Percentiles rank a stretch among this genome's conserved stretches.
These are phyloP conservation scores for Septoria petroselini DNA, from an alignment of 2,329 filamentous ascomycete genomes.

Conservation along the genomic window DNA sequence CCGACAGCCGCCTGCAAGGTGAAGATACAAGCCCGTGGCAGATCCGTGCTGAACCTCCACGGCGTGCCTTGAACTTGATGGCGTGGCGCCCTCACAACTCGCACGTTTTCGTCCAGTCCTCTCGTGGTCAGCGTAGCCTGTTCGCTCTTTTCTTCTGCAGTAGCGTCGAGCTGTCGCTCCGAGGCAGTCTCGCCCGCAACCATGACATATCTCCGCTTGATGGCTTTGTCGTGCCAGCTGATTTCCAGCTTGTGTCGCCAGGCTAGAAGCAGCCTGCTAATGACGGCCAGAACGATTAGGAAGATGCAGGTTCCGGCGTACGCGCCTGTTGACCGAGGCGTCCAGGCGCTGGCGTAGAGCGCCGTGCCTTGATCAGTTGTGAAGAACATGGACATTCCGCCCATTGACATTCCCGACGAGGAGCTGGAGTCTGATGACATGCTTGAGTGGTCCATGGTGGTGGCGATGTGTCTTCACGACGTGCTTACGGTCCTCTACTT, in stretches of 20 bases:
- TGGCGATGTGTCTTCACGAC: not conserved
- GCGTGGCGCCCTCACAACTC: constrained; percentile 55
- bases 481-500: not conserved
- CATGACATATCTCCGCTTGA: constrained; percentile 72
- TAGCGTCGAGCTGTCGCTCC: constrained; percentile 42
- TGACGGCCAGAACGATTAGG: constrained; percentile 69
- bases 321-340: constrained; percentile 63
- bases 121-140: constrained; percentile 67
- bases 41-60: constrained; percentile 78
- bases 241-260: constrained; percentile 59
- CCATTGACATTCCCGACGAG: constrained; percentile 15
- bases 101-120: constrained; percentile 76
- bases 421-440: constrained; percentile 5
- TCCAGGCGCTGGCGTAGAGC: constrained; percentile 69
- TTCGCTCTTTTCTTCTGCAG: constrained; percentile 53
- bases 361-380: constrained; percentile 60
- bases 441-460: constrained; percentile 10
- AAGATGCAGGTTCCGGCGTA: constrained; percentile 94
- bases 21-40: constrained; percentile 68
- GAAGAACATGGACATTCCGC: constrained; percentile 59
- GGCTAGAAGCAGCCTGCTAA: constrained; percentile 70
- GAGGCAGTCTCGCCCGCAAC: constrained; percentile 59
- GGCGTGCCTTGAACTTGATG: constrained; percentile 58
- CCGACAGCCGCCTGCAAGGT: constrained; percentile 71
- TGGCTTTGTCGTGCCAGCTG: constrained; percentile 69